A percentile compares a stretch with the other conserved stretches of the same genome.
phyloP scores from a whole-genome alignment of 2,329 filamentous ascomycete species.

The Neofusicoccum laricinum region DNA sequence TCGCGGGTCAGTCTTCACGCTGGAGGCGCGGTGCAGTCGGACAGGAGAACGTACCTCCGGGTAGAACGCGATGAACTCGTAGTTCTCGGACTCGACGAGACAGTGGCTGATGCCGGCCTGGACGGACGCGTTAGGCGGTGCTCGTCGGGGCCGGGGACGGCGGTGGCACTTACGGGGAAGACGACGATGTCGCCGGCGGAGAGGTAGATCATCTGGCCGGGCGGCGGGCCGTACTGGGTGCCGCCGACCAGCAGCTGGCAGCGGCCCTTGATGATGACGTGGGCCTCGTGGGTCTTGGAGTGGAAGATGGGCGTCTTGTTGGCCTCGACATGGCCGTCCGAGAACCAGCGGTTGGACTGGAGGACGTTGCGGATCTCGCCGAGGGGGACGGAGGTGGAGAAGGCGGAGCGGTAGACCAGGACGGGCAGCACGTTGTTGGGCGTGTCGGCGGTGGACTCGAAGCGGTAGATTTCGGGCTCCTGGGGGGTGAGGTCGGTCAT shows the following conservation, averaged over 20 bases:
- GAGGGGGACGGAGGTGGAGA: background rate
- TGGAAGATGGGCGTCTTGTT: conserved; percentile 1
- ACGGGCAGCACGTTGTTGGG: conserved; percentile 8
- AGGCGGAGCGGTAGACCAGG: conserved; percentile 2
- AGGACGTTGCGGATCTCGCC: conserved; percentile 1
- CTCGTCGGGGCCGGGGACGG: no score
- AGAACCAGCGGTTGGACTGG: background rate
- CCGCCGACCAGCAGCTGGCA: background rate
- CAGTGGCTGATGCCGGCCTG: conserved; percentile 16
- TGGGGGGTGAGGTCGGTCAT: background rate
- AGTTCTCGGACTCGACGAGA: conserved; percentile 4
- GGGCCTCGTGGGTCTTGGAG: background rate
- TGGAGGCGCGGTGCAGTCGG: background rate
- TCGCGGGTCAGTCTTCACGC: background rate
- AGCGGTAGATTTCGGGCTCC: conserved; percentile 3
- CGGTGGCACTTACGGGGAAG: background rate
- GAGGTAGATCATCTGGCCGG: conserved; percentile 1
- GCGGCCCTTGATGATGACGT: background rate
- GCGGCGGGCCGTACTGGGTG: background rate
- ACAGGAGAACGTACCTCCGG: background rate
- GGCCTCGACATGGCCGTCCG: background rate
- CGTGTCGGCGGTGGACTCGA: background rate
- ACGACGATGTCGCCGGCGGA: conserved; percentile 2
- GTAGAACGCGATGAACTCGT: background rate
- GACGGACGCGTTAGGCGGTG: background rate